Base-by-base conservation (phyloP, 345 rosid species). In the Syzygium aqueum region DNA sequence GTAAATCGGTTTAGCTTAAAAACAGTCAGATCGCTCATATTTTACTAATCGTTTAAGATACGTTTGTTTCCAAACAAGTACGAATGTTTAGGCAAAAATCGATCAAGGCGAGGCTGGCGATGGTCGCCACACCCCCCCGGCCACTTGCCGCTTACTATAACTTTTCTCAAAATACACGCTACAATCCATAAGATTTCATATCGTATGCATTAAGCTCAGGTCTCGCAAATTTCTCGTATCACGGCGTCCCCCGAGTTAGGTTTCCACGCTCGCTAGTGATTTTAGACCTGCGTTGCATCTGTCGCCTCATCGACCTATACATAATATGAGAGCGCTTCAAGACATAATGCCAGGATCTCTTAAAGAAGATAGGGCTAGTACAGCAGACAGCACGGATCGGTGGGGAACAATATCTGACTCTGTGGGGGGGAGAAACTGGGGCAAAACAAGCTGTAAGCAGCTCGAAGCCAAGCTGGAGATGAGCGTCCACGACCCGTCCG, bases 121-220 rank as follows among this genome's bases (percentile, higher is more conserved):
- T 13, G 14, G 8, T 73, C 3, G 14, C 7, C 4, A 0, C 15
- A 0, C 15, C 0, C 13, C 46, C 9, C 12, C 2, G 11, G 7
- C 46, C 46, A 17, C 25, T 19, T 9, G 80, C 7, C 2, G 1
- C 46, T 67, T 17, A 33, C 1, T 0, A 5, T 19, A 33, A 37
- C 49, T 5, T 73, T 37, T 22, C 25, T 73, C 80, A 73, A 19
- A 57, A 57, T 57, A 3, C 28, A 57, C 14, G 11, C 63, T 23
- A 23, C 63, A 57, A 57, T 57, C 14, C 25, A 57, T 57, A 23
- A 43, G 46, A 57, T 57, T 56, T 4, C 6, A 23, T 23, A 57
- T 57, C 11, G 25, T 23, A 3, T 10, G 25, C 1, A 2, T 57
- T 57, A 2, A 57, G 63, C 28, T 57, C 1, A 23, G 14, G 63